phyloP scores from a whole-genome alignment of 345 rosid genomes.

The Fremontodendron californicum region DNA sequence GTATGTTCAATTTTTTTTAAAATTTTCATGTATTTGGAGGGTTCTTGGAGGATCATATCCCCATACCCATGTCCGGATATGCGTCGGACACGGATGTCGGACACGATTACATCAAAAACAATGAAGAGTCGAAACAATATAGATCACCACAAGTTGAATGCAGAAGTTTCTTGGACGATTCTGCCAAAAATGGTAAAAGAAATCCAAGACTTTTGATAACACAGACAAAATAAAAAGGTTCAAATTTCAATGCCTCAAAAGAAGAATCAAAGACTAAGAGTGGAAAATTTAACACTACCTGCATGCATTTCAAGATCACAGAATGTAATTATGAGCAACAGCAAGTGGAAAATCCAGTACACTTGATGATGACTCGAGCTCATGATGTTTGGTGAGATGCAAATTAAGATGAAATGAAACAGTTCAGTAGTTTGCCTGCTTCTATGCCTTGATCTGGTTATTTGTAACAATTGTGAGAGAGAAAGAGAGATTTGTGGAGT shows the following conservation, averaged over 20 bases:
- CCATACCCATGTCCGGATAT: too few species aligned
- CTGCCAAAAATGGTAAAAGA: conserved; percentile 5
- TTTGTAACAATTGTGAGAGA: background rate
- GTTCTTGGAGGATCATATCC: too few species aligned
- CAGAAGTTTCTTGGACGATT: conserved; percentile 1
- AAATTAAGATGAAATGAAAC: background rate
- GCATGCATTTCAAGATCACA: conserved; percentile 20
- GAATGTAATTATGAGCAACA: conserved; percentile 14
- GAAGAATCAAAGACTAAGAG: background rate
- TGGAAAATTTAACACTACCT: background rate
- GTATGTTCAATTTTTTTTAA: too few species aligned
- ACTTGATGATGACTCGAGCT: conserved; percentile 20
- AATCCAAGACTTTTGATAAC: background rate
- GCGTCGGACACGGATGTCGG: too few species aligned
- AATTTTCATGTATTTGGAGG: too few species aligned
- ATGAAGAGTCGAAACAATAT: too few species aligned
- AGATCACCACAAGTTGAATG: conserved; percentile 13
- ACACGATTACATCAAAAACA: too few species aligned
- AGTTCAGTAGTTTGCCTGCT: background rate
- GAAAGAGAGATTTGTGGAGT: background rate
- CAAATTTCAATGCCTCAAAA: background rate
- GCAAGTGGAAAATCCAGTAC: conserved; percentile 22
- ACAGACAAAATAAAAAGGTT: background rate
- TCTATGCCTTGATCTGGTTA: background rate
- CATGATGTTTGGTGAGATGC: conserved; percentile 16